A percentile compares a stretch with the other conserved stretches of the same genome.
These are phyloP conservation scores for Phialophora tarda DNA, from an alignment of 2,329 filamentous ascomycete genomes.

Conservation along the genomic window DNA sequence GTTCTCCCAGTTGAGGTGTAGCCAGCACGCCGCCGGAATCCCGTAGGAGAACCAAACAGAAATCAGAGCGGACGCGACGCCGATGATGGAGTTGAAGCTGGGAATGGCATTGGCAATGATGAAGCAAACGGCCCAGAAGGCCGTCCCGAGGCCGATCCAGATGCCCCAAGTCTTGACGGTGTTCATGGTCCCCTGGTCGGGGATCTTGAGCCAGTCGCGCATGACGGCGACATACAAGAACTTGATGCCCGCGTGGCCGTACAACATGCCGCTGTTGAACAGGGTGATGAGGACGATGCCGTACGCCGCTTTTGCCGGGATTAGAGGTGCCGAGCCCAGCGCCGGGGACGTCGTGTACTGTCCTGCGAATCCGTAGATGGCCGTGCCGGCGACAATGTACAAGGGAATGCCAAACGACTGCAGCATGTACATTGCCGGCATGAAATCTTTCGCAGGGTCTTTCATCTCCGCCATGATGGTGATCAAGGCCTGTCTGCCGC, in stretches of 20 bases:
- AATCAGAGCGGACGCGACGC: conserved; percentile 67
- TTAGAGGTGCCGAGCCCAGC: conserved; percentile 41
- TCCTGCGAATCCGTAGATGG: conserved; percentile 47
- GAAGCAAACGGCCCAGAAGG: conserved; percentile 79
- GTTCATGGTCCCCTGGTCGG: conserved; percentile 46
- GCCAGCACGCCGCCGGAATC: conserved; percentile 53
- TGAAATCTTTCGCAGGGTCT: conserved; percentile 44
- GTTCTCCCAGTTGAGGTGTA: conserved; percentile 51
- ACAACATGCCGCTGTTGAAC: conserved; percentile 48
- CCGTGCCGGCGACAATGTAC: conserved; percentile 43
- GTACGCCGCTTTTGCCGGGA: conserved; percentile 44
- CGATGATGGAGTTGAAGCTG: conserved; percentile 73
- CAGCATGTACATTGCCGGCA: conserved; percentile 50
- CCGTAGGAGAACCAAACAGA: conserved; percentile 86
- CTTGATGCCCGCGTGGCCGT: conserved; percentile 45
- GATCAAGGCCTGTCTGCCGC: conserved; percentile 51
- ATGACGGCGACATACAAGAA: conserved; percentile 46
- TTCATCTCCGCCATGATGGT: conserved; percentile 46
- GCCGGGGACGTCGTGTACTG: conserved; percentile 44
- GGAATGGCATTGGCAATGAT: conserved; percentile 86
- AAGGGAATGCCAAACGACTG: conserved; percentile 45
- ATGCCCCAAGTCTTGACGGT: conserved; percentile 46
- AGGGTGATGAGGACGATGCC: conserved; percentile 46
- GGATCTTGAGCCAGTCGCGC: conserved; percentile 40
- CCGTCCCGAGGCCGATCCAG: conserved; percentile 42